Base-by-base conservation (phyloP, 768 basidiomycete species). In the Lanmaoa rubissima region DNA sequence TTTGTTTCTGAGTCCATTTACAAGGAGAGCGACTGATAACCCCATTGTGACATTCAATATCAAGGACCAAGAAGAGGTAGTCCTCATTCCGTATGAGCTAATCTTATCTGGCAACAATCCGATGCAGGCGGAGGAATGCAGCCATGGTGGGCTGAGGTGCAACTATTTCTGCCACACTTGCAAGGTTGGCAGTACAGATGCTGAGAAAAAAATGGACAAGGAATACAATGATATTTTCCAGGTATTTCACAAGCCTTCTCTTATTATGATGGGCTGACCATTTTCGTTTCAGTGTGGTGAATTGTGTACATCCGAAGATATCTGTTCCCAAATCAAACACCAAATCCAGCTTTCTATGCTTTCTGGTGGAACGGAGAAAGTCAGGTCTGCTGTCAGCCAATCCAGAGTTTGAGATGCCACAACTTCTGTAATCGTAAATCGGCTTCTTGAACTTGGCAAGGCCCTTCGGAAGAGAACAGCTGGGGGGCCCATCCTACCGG, bases 41-140 rank as follows among this genome's bases (percentile, higher is more conserved):
- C 44, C 55, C 1, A 41, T 68, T 12, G 58, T 59, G n/a, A 51
- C 57, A 3, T 73, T 63, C 42, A 67, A 74, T 46, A 50, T 60
- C 28, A 64, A 65, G 32, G 10, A 56, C 31, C 4, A 65, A 2
- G 57, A 68, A 17, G 61, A 71, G 26, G 62, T 74, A 0, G 40
- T 61, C 34, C 42, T 74, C 0, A 52, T 59, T 0, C 70, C 61
- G 0, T 74, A 69, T 32, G 34, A 41, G 0, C 55, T 72, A 0
- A 58, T 73, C 14, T 26, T 67, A 4, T 44, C 61, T 0, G 62
- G 68, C 5, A 68, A 76, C 54, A 76, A 76, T 32, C 75, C 70
- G 0, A 74, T 75, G 75, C 75, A 75, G 24, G 65, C 72, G 0
- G 71, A 76, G 38, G 63, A 67, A 10, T 74, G 68, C 44, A 71